Base-by-base conservation (phyloP, 352 stramenopile species). In the Phytophthora citricola region DNA sequence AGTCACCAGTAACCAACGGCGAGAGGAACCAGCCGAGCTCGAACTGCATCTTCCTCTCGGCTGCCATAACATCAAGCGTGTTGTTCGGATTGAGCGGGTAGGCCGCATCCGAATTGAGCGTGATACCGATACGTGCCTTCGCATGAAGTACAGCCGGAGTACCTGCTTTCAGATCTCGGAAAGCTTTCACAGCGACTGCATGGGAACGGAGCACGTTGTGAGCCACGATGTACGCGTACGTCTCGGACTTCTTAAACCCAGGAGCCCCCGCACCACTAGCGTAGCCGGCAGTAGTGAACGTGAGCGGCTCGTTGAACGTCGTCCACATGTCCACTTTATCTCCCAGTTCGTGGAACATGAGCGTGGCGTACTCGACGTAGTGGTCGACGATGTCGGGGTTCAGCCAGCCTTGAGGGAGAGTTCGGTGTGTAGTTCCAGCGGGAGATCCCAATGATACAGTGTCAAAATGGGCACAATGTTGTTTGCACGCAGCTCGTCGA, bases 381-480 rank as follows among this genome's bases (percentile, higher is more conserved):
- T 89, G 71, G 40, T 73, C 61, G 14, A 92, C 73, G 17, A 92
- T 87, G 17, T 72, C 73, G 3, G 36, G 10, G 52, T 87, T 87
- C 20, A 93, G 53, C 79, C 80, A 93, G 1, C 94, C 95, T 40
- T 83, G 81, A n/a, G 78, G 20, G 58, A 57, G 36, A 95, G 89
- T 26, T 90, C 69, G 11, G 90, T 83, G 65, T 98, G 77, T 8
- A 99, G 68, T 32, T 78, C 71, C 24, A 94, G 73, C 7, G 97
- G 97, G 11, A 99, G 63, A 75, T 99, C 97, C 95, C 95, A 99
- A 79, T 99, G 97, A 70, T 98, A 99, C n/a, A 99, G 69, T 10
- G 95, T 99, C 17, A 98, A 66, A 34, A 97, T 88, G n/a, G 97
- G 94, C 45, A 87, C 78, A 52, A 99, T 96, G 59, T 83, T 76